phyloP scores from a whole-genome alignment of 2,329 filamentous ascomycete species.

The Arthrobotrys conoides region DNA sequence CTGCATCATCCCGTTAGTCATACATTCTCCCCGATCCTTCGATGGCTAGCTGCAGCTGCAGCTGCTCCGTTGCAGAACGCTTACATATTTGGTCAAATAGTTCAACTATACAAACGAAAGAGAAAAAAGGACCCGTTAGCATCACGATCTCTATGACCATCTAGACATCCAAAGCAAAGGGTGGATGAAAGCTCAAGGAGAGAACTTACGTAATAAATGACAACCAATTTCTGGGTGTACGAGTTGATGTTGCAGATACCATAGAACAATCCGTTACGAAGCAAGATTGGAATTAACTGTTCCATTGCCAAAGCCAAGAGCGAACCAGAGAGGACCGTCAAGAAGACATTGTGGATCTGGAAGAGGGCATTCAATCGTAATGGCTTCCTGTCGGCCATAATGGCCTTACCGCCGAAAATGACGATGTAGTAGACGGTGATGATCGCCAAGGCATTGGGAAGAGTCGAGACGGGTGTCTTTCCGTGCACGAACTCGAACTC shows the following conservation, averaged over 20 bases:
- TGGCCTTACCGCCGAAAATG: slow-evolving; percentile 94
- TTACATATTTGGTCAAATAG: slow-evolving; percentile 96
- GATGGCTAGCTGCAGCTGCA: slow-evolving; percentile 1
- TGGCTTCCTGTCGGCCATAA: slow-evolving; percentile 88
- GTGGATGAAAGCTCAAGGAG: not conserved
- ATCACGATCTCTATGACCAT: not conserved
- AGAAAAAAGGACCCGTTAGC: slow-evolving; percentile 65
- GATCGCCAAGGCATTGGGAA: slow-evolving; percentile 84
- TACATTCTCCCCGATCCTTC: slow-evolving; percentile 7
- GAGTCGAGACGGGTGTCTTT: slow-evolving; percentile 88
- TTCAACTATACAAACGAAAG: slow-evolving; percentile 76
- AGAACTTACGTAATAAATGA: slow-evolving; percentile 91
- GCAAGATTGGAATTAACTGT: slow-evolving; percentile 87
- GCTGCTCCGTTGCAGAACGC: slow-evolving; percentile 4
- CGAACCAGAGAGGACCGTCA: slow-evolving; percentile 85
- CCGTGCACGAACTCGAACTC: slow-evolving; percentile 88
- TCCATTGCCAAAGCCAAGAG: slow-evolving; percentile 90
- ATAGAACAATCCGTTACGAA: slow-evolving; percentile 85
- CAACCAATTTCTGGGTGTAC: slow-evolving; percentile 93
- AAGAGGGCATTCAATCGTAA: slow-evolving; percentile 91
- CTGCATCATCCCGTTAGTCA: slow-evolving; percentile 48
- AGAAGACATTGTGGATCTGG: slow-evolving; percentile 95
- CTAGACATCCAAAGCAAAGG: not conserved
- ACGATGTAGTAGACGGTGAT: slow-evolving; percentile 75
- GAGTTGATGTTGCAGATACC: slow-evolving; percentile 85